These are phyloP conservation scores for Leccinum rimulosum DNA, from an alignment of 768 basidiomycete species.

Conservation along the genomic window DNA sequence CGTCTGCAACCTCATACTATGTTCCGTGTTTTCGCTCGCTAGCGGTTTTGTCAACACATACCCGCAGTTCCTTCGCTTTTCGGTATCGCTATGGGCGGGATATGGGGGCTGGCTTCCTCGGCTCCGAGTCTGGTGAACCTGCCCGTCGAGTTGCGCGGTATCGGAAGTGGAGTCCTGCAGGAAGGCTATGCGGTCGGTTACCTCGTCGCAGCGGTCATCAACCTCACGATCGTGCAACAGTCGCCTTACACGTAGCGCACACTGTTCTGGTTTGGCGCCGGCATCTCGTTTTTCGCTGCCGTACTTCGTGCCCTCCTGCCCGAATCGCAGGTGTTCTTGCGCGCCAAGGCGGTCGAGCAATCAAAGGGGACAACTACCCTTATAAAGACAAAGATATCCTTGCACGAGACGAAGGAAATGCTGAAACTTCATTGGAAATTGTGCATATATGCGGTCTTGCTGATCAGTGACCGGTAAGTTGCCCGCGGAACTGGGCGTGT, in stretches of 20 bases:
- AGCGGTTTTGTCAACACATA: slow-evolving; percentile 81
- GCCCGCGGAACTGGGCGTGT: background rate
- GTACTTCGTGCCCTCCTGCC: slow-evolving; percentile 63
- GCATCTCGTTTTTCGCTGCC: slow-evolving; percentile 70
- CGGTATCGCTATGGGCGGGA: slow-evolving; percentile 85
- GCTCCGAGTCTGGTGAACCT: slow-evolving; percentile 74
- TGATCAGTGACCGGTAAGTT: slow-evolving; percentile 57
- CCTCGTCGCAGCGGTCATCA: slow-evolving; percentile 80
- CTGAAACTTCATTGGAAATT: slow-evolving; percentile 77
- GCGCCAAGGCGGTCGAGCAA: slow-evolving; percentile 55
- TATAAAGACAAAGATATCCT: slow-evolving; percentile 67
- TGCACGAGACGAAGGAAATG: slow-evolving; percentile 73
- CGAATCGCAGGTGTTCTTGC: slow-evolving; percentile 73
- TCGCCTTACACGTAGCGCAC: slow-evolving; percentile 58
- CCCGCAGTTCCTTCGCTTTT: slow-evolving; percentile 80
- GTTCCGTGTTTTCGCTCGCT: slow-evolving; percentile 71
- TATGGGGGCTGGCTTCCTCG: slow-evolving; percentile 87
- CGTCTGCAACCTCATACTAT: slow-evolving; percentile 68
- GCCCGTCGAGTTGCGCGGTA: slow-evolving; percentile 81
- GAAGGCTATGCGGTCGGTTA: slow-evolving; percentile 89
- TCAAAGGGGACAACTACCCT: slow-evolving; percentile 36
- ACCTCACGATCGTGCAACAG: slow-evolving; percentile 53
- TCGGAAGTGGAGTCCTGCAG: slow-evolving; percentile 82
- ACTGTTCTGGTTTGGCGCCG: slow-evolving; percentile 79
- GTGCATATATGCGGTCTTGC: slow-evolving; percentile 79